Evolutionary conservation across 768 basidiomycete genomes (phyloP), one percentile per base, ranked within the genome.

Genomic region (Pleurotus platypus): DNA sequence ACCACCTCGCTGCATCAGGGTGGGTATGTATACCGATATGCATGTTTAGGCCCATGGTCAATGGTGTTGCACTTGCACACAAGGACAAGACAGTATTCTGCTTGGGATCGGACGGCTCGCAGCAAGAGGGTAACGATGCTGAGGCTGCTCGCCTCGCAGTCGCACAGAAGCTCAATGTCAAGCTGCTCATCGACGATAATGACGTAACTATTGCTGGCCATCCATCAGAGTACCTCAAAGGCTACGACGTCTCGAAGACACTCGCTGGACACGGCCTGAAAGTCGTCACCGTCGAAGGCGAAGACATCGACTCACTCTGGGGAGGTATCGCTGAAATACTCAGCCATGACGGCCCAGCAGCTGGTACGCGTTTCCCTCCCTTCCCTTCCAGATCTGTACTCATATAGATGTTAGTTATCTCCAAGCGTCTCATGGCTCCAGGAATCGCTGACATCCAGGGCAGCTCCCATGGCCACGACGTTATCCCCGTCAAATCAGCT

Each of bases 121-220:
- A 94, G 67, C 92, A 94, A 69, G 92, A 94, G 68, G 92, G 92
- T 13, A 89, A 94, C 67, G 91, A 94, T 63, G 92, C 92, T 1
- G 92, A 94, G 67, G 92, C 92, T 13, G 92, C 92, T 12, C 80
- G 92, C 15, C 78, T 94, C 30, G 92, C 92, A 15, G 92, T 92
- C 42, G 92, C 92, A 2, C 86, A 93, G 67, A 71, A 76, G 43
- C 76, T 94, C 63, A 92, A 93, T 67, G 82, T 94, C 70, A 94
- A 94, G 72, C 75, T 94, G 56, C 70, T 94, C 68, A 86, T 94
- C 61, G 92, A 94, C 63, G 90, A 93, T 72, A 94, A 94, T 72
- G 87, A 94, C 67, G 92, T 94, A 62, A 94, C 92, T 6, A 94
- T 94, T 59, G 85, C 92, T n/a, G 92, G 92, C 0, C 91, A 94